These are phyloP conservation scores for Xylaria scruposa DNA, from an alignment of 495 filamentous ascomycete species.

Conservation along the genomic window DNA sequence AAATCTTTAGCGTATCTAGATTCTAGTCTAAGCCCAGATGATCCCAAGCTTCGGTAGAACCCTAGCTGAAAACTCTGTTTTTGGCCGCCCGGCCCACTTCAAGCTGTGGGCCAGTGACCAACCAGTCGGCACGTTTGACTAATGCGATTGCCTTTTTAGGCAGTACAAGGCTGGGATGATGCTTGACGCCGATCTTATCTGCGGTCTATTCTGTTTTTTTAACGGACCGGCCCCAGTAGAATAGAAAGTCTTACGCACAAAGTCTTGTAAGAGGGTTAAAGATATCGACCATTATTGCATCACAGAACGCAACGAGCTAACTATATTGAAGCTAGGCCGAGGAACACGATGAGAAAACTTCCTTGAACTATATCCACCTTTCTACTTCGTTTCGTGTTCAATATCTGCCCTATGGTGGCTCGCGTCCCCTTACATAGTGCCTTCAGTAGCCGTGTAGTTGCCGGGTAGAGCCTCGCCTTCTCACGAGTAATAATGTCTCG, in stretches of 20 bases:
- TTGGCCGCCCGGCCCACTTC: not conserved
- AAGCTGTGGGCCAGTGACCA: not conserved
- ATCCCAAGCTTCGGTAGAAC: not conserved
- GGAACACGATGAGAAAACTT: not conserved
- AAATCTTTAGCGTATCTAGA: too few relatives aligned
- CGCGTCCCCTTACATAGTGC: not conserved
- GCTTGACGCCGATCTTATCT: not conserved
- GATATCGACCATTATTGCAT: not conserved
- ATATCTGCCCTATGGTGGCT: not conserved
- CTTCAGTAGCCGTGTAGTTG: not conserved
- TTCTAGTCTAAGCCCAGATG: not conserved
- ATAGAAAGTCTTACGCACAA: not conserved
- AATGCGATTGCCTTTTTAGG: constrained; percentile 20
- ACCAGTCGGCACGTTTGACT: constrained; percentile 19
- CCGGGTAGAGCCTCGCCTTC: not conserved
- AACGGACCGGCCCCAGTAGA: not conserved
- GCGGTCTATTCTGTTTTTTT: not conserved
- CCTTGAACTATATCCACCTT: not conserved
- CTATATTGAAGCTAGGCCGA: not conserved
- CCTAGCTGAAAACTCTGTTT: constrained; percentile 23
- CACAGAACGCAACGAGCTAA: not conserved
- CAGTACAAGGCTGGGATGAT: not conserved
- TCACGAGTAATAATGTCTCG: not conserved
- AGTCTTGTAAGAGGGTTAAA: not conserved
- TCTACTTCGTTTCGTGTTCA: not conserved